A percentile compares a stretch with the other conserved stretches of the same genome.
phyloP scores from a whole-genome alignment of 2,329 filamentous ascomycete species.

The Cladophialophora chaetospira region DNA sequence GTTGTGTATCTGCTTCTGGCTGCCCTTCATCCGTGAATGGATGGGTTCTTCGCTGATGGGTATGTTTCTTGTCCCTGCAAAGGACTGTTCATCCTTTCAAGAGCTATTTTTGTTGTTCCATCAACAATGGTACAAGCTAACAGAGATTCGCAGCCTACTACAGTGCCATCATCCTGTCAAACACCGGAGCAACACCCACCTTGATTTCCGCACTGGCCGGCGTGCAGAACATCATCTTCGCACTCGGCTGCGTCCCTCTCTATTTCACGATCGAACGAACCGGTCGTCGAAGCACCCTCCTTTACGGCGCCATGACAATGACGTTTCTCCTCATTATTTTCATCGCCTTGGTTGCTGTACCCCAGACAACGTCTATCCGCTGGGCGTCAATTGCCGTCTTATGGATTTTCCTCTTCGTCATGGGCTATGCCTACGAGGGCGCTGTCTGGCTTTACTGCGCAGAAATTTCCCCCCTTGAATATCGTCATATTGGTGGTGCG shows the following conservation, averaged over 20 bases:
- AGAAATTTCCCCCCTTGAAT: slow-evolving; percentile 40
- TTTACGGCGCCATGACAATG: slow-evolving; percentile 23
- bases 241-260: slow-evolving; percentile 23
- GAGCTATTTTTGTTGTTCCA: no score
- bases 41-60: slow-evolving; percentile 19
- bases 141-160: no score
- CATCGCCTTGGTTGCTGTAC: slow-evolving; percentile 14
- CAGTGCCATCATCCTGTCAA: slow-evolving; percentile 19
- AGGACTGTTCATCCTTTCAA: no score
- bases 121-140: no score
- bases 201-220: slow-evolving; percentile 20
- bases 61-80: background rate
- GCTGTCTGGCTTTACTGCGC: slow-evolving; percentile 37
- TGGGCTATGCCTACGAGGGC: slow-evolving; percentile 38
- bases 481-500: slow-evolving; percentile 40
- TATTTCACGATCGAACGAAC: slow-evolving; percentile 26
- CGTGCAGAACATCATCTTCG: slow-evolving; percentile 25
- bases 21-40: slow-evolving; percentile 28
- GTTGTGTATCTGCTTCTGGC: slow-evolving; percentile 24
- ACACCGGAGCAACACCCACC: slow-evolving; percentile 14
- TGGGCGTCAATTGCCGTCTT: slow-evolving; percentile 37
- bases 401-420: slow-evolving; percentile 38
- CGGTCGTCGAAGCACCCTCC: slow-evolving; percentile 21
- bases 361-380: slow-evolving; percentile 27
- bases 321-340: slow-evolving; percentile 23